Conservation (phyloP, 805 yeast species). For the Saccharomycopsis fermentans region DNA sequence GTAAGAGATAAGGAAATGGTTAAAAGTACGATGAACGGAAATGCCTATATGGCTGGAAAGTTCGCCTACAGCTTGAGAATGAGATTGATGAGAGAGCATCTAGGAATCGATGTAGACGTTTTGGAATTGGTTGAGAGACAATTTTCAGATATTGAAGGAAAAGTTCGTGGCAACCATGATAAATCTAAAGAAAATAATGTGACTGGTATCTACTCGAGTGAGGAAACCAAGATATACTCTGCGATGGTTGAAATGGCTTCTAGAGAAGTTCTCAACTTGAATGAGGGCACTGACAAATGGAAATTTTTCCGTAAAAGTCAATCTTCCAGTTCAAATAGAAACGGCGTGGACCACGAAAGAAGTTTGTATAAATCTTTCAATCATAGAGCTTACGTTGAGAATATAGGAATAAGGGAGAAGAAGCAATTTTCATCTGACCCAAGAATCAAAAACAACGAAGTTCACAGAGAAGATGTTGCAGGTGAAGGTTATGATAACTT, state of each 20-base stretch:
- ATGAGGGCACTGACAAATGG: slow-evolving; percentile 42
- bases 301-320: slow-evolving; percentile 19
- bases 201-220: slow-evolving; percentile 31
- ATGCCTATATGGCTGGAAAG: slow-evolving; percentile 69
- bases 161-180: slow-evolving; percentile 23
- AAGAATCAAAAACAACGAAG: slow-evolving; percentile 57
- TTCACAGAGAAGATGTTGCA: slow-evolving; percentile 60
- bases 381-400: slow-evolving; percentile 81
- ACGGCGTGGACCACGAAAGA: slow-evolving; percentile 22
- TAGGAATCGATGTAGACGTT: slow-evolving; percentile 87
- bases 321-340: slow-evolving; percentile 5
- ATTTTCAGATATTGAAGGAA: slow-evolving; percentile 34
- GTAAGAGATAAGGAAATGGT: slow-evolving; percentile 75
- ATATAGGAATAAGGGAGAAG: slow-evolving; percentile 72
- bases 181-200: slow-evolving; percentile 24
- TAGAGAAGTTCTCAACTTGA: slow-evolving; percentile 48
- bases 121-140: slow-evolving; percentile 73
- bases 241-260: slow-evolving; percentile 71
- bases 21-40: slow-evolving; percentile 63
- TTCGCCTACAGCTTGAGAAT: slow-evolving; percentile 85
- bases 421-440: slow-evolving; percentile 76
- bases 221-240: slow-evolving; percentile 34
- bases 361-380: slow-evolving; percentile 53
- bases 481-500: slow-evolving; percentile 68
- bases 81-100: slow-evolving; percentile 91